phyloP scores from a whole-genome alignment of 2,329 filamentous ascomycete genomes.

The Furcasterigmium sp. region DNA sequence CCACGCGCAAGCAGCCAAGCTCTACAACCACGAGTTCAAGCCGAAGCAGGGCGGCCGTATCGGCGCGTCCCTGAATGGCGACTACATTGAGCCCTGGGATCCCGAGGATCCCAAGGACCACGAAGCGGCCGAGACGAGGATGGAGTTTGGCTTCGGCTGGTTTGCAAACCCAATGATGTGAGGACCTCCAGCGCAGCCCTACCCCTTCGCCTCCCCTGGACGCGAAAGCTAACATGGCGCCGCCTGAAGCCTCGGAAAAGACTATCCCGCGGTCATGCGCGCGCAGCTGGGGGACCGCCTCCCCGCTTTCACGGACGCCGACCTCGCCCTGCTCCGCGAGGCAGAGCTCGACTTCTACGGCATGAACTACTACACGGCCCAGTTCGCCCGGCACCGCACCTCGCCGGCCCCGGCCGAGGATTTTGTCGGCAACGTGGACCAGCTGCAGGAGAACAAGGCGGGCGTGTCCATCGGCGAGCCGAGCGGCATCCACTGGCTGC shows the following conservation, averaged over 20 bases:
- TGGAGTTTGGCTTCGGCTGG: conserved; percentile 33
- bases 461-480: conserved; percentile 15
- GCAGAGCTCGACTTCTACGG: conserved; percentile 28
- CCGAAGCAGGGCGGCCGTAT: conserved; percentile 22
- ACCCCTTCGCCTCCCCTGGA: no score
- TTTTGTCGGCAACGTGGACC: conserved; percentile 17
- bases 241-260: conserved; percentile 2
- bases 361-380: conserved; percentile 35
- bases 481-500: conserved; percentile 5
- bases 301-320: conserved; percentile 19
- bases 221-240: no score
- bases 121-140: conserved; percentile 25
- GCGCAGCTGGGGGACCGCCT: conserved; percentile 24
- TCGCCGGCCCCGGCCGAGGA: conserved; percentile 17
- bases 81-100: conserved; percentile 30
- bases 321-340: conserved; percentile 17
- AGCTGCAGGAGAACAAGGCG: conserved; percentile 17
- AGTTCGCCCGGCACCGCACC: conserved; percentile 23
- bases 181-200: no score
- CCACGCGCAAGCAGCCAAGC: conserved; percentile 24
- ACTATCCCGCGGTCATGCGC: conserved; percentile 16
- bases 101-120: conserved; percentile 14
- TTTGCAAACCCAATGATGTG: conserved; percentile 29
- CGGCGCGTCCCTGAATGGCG: conserved; percentile 28
- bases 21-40: conserved; percentile 26